These are phyloP conservation scores for Handroanthus guayacan DNA, from an alignment of 257 asterid species.

Conservation along the genomic window DNA sequence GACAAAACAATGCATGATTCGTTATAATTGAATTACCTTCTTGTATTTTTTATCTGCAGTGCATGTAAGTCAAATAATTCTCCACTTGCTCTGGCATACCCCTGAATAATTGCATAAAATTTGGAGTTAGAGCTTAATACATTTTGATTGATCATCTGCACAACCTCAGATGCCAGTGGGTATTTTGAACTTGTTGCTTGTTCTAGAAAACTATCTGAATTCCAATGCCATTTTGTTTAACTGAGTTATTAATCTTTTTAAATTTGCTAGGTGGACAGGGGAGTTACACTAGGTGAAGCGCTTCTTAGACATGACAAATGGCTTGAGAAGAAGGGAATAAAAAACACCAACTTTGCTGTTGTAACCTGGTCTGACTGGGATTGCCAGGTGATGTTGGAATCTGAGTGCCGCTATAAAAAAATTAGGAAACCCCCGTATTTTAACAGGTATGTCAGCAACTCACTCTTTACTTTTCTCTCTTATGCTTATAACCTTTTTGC, in stretches of 20 bases:
- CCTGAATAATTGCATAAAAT: slow-evolving; percentile 1
- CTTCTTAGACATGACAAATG: slow-evolving; percentile 86
- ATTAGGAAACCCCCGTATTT: slow-evolving; percentile 87
- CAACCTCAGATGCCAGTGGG: slow-evolving; percentile 4
- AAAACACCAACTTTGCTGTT: slow-evolving; percentile 78
- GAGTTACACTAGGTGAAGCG: slow-evolving; percentile 84
- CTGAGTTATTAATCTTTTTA: slow-evolving; percentile 20
- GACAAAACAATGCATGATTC: not conserved
- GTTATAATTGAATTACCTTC: slow-evolving; percentile 4
- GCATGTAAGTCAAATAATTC: not conserved
- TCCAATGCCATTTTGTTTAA: slow-evolving; percentile 16
- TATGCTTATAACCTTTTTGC: slow-evolving; percentile 13
- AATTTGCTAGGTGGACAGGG: slow-evolving; percentile 72
- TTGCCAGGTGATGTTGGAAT: slow-evolving; percentile 94
- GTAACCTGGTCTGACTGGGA: slow-evolving; percentile 99
- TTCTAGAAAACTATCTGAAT: slow-evolving; percentile 10
- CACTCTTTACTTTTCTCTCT: slow-evolving; percentile 15
- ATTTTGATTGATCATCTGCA: slow-evolving; percentile 20
- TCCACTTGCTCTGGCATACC: slow-evolving; percentile 16
- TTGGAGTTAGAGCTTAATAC: slow-evolving; percentile 1
- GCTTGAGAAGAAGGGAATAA: slow-evolving; percentile 85
- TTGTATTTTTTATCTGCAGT: slow-evolving; percentile 25
- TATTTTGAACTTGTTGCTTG: slow-evolving; percentile 11
- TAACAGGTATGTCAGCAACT: slow-evolving; percentile 57
- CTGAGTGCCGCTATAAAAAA: slow-evolving; percentile 85